Evolutionary conservation across 169 alveolate species (phyloP).

Genomic region (Fabrea salina): DNA sequence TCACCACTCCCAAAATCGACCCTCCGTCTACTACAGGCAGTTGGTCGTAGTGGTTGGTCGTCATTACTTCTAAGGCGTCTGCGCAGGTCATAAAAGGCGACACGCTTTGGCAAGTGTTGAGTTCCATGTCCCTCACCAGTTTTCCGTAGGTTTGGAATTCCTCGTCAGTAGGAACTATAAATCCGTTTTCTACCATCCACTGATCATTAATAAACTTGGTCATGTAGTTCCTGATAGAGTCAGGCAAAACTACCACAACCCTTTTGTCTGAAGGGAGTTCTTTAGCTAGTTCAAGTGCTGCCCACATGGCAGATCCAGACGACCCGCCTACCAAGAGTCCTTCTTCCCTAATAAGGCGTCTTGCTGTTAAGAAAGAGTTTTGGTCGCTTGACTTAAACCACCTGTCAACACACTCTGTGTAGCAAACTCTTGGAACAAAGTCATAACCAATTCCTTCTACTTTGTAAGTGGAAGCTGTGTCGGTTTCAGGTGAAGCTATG

Average conservation of each 20-base stretch:
- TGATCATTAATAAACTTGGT: conserved; percentile 65
- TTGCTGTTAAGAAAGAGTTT: conserved; percentile 74
- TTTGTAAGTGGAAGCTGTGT: conserved; percentile 49
- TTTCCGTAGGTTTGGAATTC: conserved; percentile 28
- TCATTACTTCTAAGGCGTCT: not conserved
- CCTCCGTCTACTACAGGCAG: not conserved
- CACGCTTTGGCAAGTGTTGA: not conserved
- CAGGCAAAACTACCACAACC: conserved; percentile 45
- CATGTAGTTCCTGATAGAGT: conserved; percentile 74
- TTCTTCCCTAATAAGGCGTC: conserved; percentile 76
- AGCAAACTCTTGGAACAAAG: conserved; percentile 77
- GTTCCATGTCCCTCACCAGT: not conserved
- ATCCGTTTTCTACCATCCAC: conserved; percentile 68
- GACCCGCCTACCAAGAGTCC: conserved; percentile 88
- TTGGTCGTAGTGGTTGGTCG: not conserved
- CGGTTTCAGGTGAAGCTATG: conserved; percentile 69
- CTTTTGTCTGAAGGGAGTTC: conserved; percentile 49
- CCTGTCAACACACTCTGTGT: conserved; percentile 59
- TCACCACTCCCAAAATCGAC: not conserved
- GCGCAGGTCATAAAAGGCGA: not conserved
- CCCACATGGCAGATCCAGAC: conserved; percentile 83
- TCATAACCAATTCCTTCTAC: conserved; percentile 88
- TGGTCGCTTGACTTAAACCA: conserved; percentile 79
- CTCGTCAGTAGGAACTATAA: not conserved
- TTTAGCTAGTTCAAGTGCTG: conserved; percentile 70